Percentiles rank a stretch among this genome's conserved stretches.
Conservation (phyloP, 306 rosid species). For the Dalbergia oliveri region DNA sequence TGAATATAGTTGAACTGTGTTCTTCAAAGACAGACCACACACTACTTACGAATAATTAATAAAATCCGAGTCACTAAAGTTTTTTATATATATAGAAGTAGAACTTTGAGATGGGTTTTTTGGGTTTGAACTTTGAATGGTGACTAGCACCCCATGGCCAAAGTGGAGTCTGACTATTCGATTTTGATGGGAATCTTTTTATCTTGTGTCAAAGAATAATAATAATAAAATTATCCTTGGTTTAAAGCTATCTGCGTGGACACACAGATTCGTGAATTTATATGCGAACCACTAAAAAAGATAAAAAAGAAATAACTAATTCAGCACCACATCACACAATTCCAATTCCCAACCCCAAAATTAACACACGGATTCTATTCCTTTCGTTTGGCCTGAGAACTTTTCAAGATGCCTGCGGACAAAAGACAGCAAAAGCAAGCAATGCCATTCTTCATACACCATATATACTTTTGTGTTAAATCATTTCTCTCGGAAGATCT, state of each 20-base stretch:
- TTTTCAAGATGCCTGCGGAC: slow-evolving; percentile 47
- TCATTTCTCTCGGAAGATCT: not conserved
- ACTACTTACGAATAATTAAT: not conserved
- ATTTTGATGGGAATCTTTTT: slow-evolving; percentile 39
- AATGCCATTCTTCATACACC: slow-evolving; percentile 36
- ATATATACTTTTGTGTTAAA: not conserved
- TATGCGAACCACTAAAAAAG: slow-evolving; percentile 3
- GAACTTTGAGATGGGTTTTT: slow-evolving; percentile 29
- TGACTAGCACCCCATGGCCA: not conserved
- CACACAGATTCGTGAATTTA: slow-evolving; percentile 28
- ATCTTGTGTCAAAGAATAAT: slow-evolving; percentile 40
- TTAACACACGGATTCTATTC: slow-evolving; percentile 43
- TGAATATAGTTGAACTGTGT: not conserved
- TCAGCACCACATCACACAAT: not conserved
- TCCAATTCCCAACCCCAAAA: not conserved
- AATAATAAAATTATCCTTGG: slow-evolving; percentile 1
- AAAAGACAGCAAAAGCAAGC: slow-evolving; percentile 46
- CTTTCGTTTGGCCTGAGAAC: slow-evolving; percentile 39
- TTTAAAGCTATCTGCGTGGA: not conserved
- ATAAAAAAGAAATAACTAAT: not conserved
- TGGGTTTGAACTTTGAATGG: slow-evolving; percentile 45
- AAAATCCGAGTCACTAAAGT: slow-evolving; percentile 16
- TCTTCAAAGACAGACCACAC: not conserved
- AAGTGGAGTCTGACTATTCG: slow-evolving; percentile 52
- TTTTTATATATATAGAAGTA: not conserved